These are phyloP conservation scores for Colletotrichum theobromicola DNA, from an alignment of 2,329 filamentous ascomycete species.

Conservation along the genomic window DNA sequence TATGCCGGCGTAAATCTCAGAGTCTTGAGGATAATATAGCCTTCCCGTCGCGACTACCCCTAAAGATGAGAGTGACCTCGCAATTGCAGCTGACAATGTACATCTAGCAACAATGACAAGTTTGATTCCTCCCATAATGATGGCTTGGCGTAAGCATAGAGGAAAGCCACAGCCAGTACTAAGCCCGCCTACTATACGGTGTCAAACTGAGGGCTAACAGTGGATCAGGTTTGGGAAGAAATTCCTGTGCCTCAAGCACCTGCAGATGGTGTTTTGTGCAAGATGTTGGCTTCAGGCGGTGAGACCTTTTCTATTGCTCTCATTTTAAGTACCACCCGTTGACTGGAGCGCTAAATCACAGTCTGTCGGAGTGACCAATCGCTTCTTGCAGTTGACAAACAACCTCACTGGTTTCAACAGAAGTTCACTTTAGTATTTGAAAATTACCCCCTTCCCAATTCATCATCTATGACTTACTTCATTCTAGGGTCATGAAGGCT, in stretches of 20 bases:
- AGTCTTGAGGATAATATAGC: not conserved
- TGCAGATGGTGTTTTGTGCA: conserved; percentile 32
- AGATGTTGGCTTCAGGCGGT: conserved; percentile 38
- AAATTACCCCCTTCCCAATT: not conserved
- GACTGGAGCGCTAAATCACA: not conserved
- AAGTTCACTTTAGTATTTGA: conserved; percentile 27
- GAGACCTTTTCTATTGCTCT: not conserved
- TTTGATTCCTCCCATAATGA: conserved; percentile 32
- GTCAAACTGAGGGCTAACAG: not conserved
- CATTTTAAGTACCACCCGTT: not conserved
- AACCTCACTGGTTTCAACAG: conserved; percentile 32
- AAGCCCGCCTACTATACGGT: not conserved
- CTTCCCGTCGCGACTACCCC: not conserved
- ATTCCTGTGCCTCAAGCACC: conserved; percentile 29
- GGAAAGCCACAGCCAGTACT: conserved; percentile 31
- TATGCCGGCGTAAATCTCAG: not conserved
- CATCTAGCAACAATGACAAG: conserved; percentile 2
- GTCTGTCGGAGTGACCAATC: conserved; percentile 38
- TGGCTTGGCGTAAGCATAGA: conserved; percentile 38
- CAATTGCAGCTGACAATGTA: not conserved
- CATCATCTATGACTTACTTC: not conserved
- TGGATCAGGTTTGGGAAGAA: conserved; percentile 28
- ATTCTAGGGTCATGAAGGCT: conserved; percentile 29
- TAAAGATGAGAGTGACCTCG: not conserved
- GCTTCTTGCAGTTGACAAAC: conserved; percentile 31